These are phyloP conservation scores for Nyctanthes arbortristis DNA, from an alignment of 257 asterid genomes.

Conservation along the genomic window DNA sequence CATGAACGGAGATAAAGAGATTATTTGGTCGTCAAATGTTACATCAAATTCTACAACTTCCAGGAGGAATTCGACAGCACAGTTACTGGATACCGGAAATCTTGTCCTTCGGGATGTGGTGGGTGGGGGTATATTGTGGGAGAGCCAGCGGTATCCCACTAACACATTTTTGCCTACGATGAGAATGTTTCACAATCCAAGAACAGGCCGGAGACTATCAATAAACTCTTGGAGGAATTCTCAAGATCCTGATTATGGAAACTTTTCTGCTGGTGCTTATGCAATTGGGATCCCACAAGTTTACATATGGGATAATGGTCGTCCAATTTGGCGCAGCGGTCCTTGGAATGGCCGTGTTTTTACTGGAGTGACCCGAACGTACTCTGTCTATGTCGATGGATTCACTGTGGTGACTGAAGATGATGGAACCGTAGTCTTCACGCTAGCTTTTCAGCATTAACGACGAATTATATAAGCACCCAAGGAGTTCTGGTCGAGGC, in stretches of 20 bases:
- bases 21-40: constrained; percentile 49
- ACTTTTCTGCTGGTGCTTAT: constrained; percentile 29
- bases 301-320: constrained; percentile 34
- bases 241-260: constrained; percentile 50
- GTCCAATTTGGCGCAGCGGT: constrained; percentile 47
- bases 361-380: constrained; percentile 13
- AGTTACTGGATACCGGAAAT: constrained; percentile 48
- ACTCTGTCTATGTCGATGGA: constrained; percentile 8
- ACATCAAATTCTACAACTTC: not conserved
- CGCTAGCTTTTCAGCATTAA: not conserved
- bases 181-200: constrained; percentile 35
- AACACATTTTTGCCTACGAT: constrained; percentile 41
- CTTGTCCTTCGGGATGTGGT: constrained; percentile 38
- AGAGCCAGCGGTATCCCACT: constrained; percentile 40
- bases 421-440: constrained; percentile 15
- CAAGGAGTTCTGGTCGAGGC: constrained; percentile 17
- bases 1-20: constrained; percentile 23
- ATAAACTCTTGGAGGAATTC: constrained; percentile 44
- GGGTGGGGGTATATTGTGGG: constrained; percentile 41
- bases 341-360: constrained; percentile 27
- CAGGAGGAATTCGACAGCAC: constrained; percentile 32
- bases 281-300: constrained; percentile 31
- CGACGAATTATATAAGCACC: constrained; percentile 2
- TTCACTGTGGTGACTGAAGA: constrained; percentile 8
- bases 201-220: constrained; percentile 22